A percentile compares a stretch with the other conserved stretches of the same genome.
Evolutionary conservation across 495 filamentous ascomycete genomes (phyloP).

Genomic region (Immersiella caudata): DNA sequence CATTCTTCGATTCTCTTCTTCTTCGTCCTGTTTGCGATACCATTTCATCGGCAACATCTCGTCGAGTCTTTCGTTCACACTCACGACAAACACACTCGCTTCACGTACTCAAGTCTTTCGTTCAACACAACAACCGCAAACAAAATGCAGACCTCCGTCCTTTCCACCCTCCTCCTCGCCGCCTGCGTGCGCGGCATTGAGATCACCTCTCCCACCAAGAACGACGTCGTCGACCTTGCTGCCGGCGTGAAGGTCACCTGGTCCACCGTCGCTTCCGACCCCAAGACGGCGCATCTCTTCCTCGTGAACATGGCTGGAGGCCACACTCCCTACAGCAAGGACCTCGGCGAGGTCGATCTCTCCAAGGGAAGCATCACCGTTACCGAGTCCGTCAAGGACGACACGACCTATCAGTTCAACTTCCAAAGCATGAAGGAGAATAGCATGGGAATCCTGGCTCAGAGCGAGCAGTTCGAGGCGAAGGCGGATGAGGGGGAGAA

Average conservation of each 20-base stretch:
- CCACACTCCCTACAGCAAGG: constrained; percentile 33
- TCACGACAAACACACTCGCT: constrained; percentile 9
- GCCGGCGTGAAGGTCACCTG: constrained; percentile 33
- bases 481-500: constrained; percentile 15
- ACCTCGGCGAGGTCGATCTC: constrained; percentile 36
- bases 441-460: constrained; percentile 38
- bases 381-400: constrained; percentile 22
- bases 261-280: constrained; percentile 34
- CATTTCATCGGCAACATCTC: neutral
- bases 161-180: constrained; percentile 26
- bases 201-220: constrained; percentile 33
- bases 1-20: neutral
- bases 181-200: constrained; percentile 30
- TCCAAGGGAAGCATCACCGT: constrained; percentile 27
- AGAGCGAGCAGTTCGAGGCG: constrained; percentile 37
- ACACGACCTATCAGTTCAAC: constrained; percentile 37
- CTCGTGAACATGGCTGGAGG: constrained; percentile 40
- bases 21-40: neutral
- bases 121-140: constrained; percentile 12
- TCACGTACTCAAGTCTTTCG: neutral
- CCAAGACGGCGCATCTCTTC: constrained; percentile 30
- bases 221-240: constrained; percentile 26
- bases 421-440: constrained; percentile 29
- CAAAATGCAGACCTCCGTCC: constrained; percentile 33
- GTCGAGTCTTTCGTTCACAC: constrained; percentile 6